Evolutionary conservation across 139 green algal genomes (phyloP).

Genomic region (Eudorina sp.): DNA sequence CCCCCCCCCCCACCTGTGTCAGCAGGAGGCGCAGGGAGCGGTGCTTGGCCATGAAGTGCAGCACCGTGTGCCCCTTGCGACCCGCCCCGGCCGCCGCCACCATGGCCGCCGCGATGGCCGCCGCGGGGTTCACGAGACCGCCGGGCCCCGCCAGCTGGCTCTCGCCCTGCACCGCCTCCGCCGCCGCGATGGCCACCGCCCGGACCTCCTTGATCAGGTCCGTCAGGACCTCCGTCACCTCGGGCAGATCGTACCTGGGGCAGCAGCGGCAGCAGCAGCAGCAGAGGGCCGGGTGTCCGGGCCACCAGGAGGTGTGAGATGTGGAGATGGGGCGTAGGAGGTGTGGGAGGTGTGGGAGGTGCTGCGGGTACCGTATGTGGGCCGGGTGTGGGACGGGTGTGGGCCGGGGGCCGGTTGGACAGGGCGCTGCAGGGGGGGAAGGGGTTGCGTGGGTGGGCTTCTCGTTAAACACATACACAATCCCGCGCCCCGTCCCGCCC

Average conservation of each 20-base stretch:
- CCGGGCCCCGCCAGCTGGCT: no score
- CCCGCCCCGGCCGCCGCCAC: background rate
- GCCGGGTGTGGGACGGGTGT: background rate
- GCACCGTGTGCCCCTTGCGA: background rate
- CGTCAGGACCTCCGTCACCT: background rate
- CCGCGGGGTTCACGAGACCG: background rate
- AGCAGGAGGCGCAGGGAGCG: conserved; percentile 8
- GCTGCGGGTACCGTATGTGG: background rate
- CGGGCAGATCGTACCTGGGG: conserved; percentile 16
- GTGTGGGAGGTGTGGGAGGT: background rate
- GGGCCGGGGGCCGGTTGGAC: no score
- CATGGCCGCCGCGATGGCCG: background rate
- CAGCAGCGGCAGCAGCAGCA: background rate
- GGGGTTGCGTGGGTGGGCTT: background rate
- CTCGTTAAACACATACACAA: background rate
- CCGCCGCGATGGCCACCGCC: background rate
- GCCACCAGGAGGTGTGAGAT: background rate
- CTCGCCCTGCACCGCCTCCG: background rate
- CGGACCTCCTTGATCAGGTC: background rate
- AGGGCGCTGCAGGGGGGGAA: background rate
- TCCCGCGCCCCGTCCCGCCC: background rate
- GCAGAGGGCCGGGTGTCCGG: background rate
- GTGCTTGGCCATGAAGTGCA: background rate
- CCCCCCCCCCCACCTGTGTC: background rate
- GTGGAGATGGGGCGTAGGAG: background rate